Evolutionary conservation across 345 rosid species (phyloP), one percentile per base, ranked within the genome.

Genomic region (Xanthoceras sorbifolium): DNA sequence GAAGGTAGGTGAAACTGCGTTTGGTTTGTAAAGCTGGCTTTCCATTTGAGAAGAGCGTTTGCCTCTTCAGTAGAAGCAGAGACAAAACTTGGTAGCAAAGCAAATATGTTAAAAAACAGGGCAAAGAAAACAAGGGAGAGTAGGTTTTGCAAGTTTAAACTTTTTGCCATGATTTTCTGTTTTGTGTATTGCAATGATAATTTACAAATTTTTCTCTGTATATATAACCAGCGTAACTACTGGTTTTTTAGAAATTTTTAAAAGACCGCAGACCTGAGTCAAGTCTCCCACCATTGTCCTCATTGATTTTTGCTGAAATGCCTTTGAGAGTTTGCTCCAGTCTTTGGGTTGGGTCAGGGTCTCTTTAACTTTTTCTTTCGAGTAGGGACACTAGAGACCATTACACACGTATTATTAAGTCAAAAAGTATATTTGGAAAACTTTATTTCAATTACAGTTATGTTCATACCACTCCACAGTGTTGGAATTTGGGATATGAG

Each of bases 41-140:
- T 80, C 88, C 88, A 83, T 29, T 73, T 67, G 38, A 82, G 79
- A 28, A 85, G 82, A 23, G 83, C 79, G 1, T 32, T 11, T 22
- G 66, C 81, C 67, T 80, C 80, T 5, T 71, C 50, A 0, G 14
- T 4, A 20, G 72, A 36, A 25, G 54, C 50, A 17, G 69, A 60
- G 28, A 68, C 50, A 57, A 71, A 72, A 29, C 10, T 34, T 20
- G 50, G 46, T 18, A 15, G 20, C 20, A n/a, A 74, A 64, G 74
- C 60, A 20, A 32, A 14, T 38, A 44, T 28, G 4, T 66, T 23
- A 48, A 57, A 8, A 62, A 64, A n/a, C 15, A 64, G 25, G 15
- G 61, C 2, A 0, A 69, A 12, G 55, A 36, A 54, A 44, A 75
- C 65, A 61, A 22, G 28, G n/a, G n/a, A 6, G 61, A 34, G 29